These are phyloP conservation scores for Populus hybrid DNA, from an alignment of 441 rosid genomes.

Conservation along the genomic window DNA sequence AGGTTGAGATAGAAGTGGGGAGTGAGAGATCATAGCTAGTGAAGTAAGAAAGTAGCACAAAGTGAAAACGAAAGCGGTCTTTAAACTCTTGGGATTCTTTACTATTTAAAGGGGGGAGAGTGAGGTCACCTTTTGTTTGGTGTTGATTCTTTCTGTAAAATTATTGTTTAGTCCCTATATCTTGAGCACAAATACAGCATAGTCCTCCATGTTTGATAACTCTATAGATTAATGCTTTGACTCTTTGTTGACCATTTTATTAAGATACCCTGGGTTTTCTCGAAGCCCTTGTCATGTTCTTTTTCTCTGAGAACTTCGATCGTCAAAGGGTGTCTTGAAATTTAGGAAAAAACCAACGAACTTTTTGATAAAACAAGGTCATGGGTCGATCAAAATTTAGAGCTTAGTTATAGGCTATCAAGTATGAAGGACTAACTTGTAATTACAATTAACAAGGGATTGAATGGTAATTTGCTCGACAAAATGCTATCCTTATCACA, in stretches of 20 bases:
- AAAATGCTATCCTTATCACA: too few species aligned
- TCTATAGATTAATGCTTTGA: not conserved
- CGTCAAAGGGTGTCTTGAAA: not conserved
- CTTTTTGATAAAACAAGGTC: not conserved
- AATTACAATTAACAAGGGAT: too few species aligned
- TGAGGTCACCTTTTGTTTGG: not conserved
- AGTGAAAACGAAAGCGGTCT: not conserved
- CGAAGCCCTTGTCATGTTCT: too few species aligned
- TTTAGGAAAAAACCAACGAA: too few species aligned
- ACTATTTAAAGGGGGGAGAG: not conserved
- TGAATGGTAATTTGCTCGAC: too few species aligned
- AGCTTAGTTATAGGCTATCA: too few species aligned
- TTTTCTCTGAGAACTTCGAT: not conserved
- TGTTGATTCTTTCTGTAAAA: not conserved
- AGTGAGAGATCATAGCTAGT: not conserved
- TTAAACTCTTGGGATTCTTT: not conserved
- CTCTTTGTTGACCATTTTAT: not conserved
- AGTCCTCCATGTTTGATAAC: not conserved
- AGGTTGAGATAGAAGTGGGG: slow-evolving; percentile 1
- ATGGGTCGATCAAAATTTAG: too few species aligned
- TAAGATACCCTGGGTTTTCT: not conserved
- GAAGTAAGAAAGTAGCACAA: not conserved
- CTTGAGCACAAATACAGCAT: too few species aligned
- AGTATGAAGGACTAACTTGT: too few species aligned
- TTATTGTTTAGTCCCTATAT: not conserved